A percentile compares a stretch with the other conserved stretches of the same genome.
Evolutionary conservation across 1,284 basidiomycete genomes (phyloP).

Genomic region (Afroboletus lepidellus): DNA sequence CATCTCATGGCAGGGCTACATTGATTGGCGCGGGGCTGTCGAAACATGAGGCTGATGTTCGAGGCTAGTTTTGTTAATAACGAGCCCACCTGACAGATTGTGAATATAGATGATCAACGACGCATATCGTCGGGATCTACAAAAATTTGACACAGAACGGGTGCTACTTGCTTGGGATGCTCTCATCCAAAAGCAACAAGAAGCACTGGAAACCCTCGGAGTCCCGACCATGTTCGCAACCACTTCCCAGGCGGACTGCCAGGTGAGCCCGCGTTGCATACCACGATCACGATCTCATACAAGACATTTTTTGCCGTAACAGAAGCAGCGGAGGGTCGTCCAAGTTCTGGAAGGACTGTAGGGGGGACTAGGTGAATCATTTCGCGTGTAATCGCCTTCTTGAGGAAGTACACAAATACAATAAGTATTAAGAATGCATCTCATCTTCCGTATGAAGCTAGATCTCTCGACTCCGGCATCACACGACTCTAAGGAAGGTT

Average conservation of each 20-base stretch:
- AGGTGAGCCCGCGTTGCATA: conserved; percentile 44
- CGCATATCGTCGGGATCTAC: conserved; percentile 60
- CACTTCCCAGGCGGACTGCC: conserved; percentile 44
- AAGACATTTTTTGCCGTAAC: conserved; percentile 9
- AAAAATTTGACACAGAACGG: conserved; percentile 62
- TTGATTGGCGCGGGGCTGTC: conserved; percentile 64
- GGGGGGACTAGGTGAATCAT: conserved; percentile 6
- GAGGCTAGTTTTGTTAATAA: conserved; percentile 24
- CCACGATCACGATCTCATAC: conserved; percentile 1
- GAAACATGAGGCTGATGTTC: conserved; percentile 67
- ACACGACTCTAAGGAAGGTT: not conserved
- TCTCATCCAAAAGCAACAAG: conserved; percentile 67
- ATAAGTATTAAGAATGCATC: too few species aligned
- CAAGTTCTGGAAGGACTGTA: conserved; percentile 38
- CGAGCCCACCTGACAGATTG: conserved; percentile 10
- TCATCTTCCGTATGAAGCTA: too few species aligned
- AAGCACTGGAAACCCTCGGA: conserved; percentile 51
- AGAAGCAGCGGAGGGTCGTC: conserved; percentile 45
- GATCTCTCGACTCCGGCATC: not conserved
- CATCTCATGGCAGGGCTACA: conserved; percentile 38
- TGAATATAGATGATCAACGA: conserved; percentile 54
- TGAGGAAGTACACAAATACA: not conserved
- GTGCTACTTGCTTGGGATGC: conserved; percentile 72
- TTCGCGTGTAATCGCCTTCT: conserved; percentile 5
- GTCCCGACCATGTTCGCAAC: conserved; percentile 73